Evolutionary conservation across 176 grass and related monocot genomes (phyloP), one percentile per base, ranked within the genome.

Genomic region (Miscanthus lutarioriparius): DNA sequence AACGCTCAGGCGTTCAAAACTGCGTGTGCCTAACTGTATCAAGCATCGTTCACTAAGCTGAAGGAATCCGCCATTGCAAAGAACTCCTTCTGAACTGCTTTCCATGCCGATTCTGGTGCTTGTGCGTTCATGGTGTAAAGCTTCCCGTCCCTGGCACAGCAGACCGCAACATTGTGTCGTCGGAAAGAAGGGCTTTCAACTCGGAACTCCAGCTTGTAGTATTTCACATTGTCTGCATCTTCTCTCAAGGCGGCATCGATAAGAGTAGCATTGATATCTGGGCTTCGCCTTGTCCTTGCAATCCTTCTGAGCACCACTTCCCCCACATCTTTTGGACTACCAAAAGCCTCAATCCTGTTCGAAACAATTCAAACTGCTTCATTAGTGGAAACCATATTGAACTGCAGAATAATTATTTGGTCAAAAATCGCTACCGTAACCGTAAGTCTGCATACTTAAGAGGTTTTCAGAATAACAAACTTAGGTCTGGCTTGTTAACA

Each of bases 121-220:
- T 99, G 97, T 4, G 90, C 93, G 12, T 99, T 99, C 72, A 99
- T 59, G 44, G 93, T 99, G 86, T 87, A 96, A 2, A 99, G 88
- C 54, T 84, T 99, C n/a, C 93, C 97, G 1, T 89, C 67, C 54
- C 82, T 90, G 0, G 84, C 90, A 47, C 93, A 94, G 80, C 93
- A 96, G 27, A 99, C 88, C 2, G 96, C 93, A 19, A 96, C 84
- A 56, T 99, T 96, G 77, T 91, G 97, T 5, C 97, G 90, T 22
- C 39, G 86, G 8, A 99, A 94, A 0, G 90, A 88, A 6, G 91
- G 84, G 40, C 86, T 83, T 51, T 99, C 90, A 6, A 96, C 97
- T 36, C 66, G 37, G 71, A 99, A 99, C 80, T 96, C 93, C 12
- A 96, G 88, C 88, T 86, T 99, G 88, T 94, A 96, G 81, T 99